Base-by-base conservation (phyloP, 768 basidiomycete species). In the Mrakia frigida region DNA sequence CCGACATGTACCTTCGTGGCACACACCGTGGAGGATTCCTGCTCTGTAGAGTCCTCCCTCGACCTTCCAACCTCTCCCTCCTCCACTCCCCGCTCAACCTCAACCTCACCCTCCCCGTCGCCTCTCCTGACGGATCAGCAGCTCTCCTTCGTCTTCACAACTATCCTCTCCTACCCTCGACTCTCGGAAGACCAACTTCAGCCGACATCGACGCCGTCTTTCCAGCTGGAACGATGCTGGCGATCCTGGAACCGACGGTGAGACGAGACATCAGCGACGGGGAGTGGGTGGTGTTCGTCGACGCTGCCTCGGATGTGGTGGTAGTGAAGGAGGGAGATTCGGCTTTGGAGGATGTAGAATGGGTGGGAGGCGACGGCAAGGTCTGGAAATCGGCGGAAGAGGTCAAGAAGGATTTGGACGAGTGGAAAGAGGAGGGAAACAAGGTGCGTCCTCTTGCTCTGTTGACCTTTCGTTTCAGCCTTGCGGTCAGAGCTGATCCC, bases 371-470 rank as follows among this genome's bases (percentile, higher is more conserved):
- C 18, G 65, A 67, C 3, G 70, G 46, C 4, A 21, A 16, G 11
- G 61, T 10, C 0, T 77, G 76, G 76, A 33, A 73, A 35, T 3
- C 33, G 25, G 43, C 61, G n/a, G 41, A 63, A 33, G 52, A 39
- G n/a, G 63, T 31, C 23, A 1, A 46, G 37, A 43, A 31, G 25
- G 23, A 43, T 25, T 13, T 73, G 37, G 50, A 73, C 10, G 76
- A 73, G 33, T 77, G 76, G 76, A 68, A 50, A 35, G 61, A 72
- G 9, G 39, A 35, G 23, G 76, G 76, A n/a, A 71, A 77, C 63
- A 37, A 73, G 70, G 76, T 71, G 10, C 35, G 70, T 71, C 2
- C 9, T 4, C 13, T 28, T 35, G 5, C n/a, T 11, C 74, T 23
- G 16, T 68, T 50, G 11, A 25, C 65, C 7, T 28, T 31, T 10